Percentiles rank a stretch among this genome's conserved stretches.
Evolutionary conservation across 2,329 filamentous ascomycete genomes (phyloP).

Genomic region (Colletotrichum filicis): DNA sequence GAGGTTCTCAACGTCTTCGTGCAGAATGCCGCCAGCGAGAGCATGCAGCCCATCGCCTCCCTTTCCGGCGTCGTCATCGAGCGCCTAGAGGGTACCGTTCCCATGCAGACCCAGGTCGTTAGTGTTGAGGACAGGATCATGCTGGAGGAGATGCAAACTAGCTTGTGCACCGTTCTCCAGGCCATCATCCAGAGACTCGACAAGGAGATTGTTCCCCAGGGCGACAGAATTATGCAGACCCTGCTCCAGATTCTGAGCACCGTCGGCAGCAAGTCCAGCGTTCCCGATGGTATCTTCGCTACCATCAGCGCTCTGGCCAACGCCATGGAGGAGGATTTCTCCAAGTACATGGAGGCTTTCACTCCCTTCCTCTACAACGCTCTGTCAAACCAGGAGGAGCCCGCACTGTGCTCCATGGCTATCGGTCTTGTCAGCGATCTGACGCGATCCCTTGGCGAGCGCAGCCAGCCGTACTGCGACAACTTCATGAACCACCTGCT

Average conservation of each 20-base stretch:
- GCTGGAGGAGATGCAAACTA: conserved; percentile 97
- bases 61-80: conserved; percentile 91
- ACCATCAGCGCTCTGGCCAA: conserved; percentile 92
- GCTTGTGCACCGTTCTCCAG: conserved; percentile 89
- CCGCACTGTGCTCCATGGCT: conserved; percentile 93
- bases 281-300: conserved; percentile 93
- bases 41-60: conserved; percentile 80
- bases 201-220: conserved; percentile 88
- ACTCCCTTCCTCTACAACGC: conserved; percentile 93
- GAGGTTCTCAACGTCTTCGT: conserved; percentile 97
- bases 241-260: conserved; percentile 83
- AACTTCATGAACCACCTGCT: conserved; percentile 98
- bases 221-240: conserved; percentile 93
- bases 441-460: conserved; percentile 88
- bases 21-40: conserved; percentile 88
- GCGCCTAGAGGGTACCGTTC: conserved; percentile 89
- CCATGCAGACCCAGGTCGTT: conserved; percentile 91
- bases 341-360: conserved; percentile 98
- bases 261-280: conserved; percentile 86
- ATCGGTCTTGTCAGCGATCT: conserved; percentile 98
- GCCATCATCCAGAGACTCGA: conserved; percentile 92
- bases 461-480: conserved; percentile 95
- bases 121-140: conserved; percentile 97
- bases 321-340: conserved; percentile 90
- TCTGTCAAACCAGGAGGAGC: conserved; percentile 94